Percentiles rank a stretch among this genome's conserved stretches.
Conservation (phyloP, 345 rosid genomes). For the Euphorbia peplus region DNA sequence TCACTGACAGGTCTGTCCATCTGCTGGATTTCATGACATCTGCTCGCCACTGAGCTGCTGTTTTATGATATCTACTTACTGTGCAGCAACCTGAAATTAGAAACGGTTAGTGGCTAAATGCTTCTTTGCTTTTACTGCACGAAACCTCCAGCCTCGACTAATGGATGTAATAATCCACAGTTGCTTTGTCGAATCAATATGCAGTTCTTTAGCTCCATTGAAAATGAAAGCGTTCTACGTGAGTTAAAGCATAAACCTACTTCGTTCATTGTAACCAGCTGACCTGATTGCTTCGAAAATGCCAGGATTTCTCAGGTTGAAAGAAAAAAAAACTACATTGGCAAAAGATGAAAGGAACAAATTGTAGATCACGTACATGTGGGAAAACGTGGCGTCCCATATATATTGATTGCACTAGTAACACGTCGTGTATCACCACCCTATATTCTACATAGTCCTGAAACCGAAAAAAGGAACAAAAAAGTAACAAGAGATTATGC, state of each 20-base stretch:
- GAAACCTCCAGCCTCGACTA: background rate
- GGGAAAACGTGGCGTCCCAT: constrained; percentile 95
- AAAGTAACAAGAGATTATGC: background rate
- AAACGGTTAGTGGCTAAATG: constrained; percentile 12
- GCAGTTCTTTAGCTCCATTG: background rate
- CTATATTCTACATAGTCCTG: constrained; percentile 73
- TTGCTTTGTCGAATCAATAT: background rate
- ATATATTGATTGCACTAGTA: constrained; percentile 77
- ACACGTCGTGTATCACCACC: constrained; percentile 61
- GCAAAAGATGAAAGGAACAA: constrained; percentile 7
- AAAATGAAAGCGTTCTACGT: too few species aligned
- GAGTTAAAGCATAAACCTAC: too few species aligned
- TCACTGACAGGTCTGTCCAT: constrained; percentile 59
- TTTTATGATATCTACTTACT: constrained; percentile 80
- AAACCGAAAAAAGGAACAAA: constrained; percentile 46
- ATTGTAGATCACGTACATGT: constrained; percentile 49
- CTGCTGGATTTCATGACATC: constrained; percentile 57
- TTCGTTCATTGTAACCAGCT: background rate
- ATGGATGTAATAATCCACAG: background rate
- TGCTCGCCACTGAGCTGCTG: constrained; percentile 88
- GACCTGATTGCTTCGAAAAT: constrained; percentile 79
- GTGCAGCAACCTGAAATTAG: constrained; percentile 82
- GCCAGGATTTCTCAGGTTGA: constrained; percentile 67
- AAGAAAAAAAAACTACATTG: background rate
- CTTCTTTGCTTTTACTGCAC: background rate